These are phyloP conservation scores for Saturnispora serradocipensis DNA, from an alignment of 805 yeast species.

Conservation along the genomic window DNA sequence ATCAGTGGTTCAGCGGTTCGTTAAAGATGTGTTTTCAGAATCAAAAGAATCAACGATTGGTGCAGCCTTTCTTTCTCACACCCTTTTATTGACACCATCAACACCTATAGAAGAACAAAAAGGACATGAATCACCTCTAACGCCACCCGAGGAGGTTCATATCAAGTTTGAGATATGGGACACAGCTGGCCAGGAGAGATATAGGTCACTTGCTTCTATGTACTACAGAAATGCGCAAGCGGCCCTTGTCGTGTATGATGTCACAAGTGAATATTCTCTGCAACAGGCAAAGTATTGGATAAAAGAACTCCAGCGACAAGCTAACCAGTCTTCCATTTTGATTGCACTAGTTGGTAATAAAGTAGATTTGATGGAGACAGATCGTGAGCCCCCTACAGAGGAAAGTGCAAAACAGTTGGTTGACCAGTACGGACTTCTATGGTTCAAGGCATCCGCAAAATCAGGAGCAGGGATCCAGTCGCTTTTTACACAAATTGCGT, in stretches of 20 bases:
- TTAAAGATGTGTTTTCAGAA: conserved; percentile 64
- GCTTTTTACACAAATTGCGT: conserved; percentile 42
- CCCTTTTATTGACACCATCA: conserved; percentile 42
- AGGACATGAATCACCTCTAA: not conserved
- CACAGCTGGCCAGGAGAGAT: conserved; percentile 61
- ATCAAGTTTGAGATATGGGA: conserved; percentile 80
- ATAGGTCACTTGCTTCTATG: conserved; percentile 73
- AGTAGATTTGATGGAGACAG: conserved; percentile 44
- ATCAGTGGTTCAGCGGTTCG: conserved; percentile 59
- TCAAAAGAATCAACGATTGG: conserved; percentile 75
- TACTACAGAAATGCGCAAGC: conserved; percentile 75
- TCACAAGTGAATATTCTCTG: conserved; percentile 59
- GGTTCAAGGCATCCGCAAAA: conserved; percentile 52
- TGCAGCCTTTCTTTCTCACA: conserved; percentile 72
- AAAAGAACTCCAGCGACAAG: conserved; percentile 74
- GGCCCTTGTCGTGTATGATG: conserved; percentile 70
- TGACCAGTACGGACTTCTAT: conserved; percentile 39
- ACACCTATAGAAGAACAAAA: conserved; percentile 21
- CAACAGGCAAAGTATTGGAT: conserved; percentile 70
- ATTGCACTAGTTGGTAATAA: conserved; percentile 83
- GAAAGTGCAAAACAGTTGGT: conserved; percentile 43
- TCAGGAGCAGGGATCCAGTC: conserved; percentile 42
- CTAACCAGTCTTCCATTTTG: conserved; percentile 52
- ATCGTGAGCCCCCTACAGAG: conserved; percentile 35
- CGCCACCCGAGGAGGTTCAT: not conserved